Conservation (phyloP, 1,284 basidiomycete species). For the Porphyrellus sp. region DNA sequence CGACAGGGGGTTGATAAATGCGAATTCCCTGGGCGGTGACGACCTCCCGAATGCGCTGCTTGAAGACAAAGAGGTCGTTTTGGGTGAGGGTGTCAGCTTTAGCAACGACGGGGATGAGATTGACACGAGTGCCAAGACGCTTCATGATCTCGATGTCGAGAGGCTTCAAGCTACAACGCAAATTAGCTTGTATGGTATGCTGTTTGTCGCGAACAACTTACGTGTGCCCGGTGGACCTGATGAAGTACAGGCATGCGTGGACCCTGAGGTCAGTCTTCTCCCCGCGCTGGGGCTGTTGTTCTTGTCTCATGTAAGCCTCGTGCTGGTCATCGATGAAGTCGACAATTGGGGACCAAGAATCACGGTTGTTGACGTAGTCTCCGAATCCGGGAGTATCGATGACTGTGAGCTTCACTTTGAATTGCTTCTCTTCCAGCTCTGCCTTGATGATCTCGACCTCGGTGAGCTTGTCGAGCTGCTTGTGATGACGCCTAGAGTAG, state of each 20-base stretch:
- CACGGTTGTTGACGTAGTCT: conserved; percentile 99
- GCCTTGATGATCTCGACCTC: conserved; percentile 97
- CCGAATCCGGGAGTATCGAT: conserved; percentile 99
- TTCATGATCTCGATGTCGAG: conserved; percentile 99
- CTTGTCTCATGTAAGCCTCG: conserved; percentile 98
- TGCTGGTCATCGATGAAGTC: conserved; percentile 99
- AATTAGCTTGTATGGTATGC: conserved; percentile 7
- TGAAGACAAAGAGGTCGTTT: conserved; percentile 88
- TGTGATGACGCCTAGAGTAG: conserved; percentile 87
- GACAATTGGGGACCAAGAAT: conserved; percentile 97
- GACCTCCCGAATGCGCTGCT: conserved; percentile 92
- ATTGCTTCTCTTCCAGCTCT: conserved; percentile 97
- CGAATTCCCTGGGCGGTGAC: conserved; percentile 90
- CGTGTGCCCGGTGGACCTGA: conserved; percentile 95
- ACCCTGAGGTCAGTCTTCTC: conserved; percentile 96
- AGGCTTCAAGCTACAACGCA: conserved; percentile 75
- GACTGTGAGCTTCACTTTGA: conserved; percentile 98
- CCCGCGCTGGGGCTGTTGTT: conserved; percentile 92
- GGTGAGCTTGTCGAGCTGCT: conserved; percentile 98
- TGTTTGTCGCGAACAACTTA: conserved; percentile 40
- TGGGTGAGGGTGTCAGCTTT: conserved; percentile 96
- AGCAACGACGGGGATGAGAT: conserved; percentile 94
- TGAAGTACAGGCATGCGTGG: conserved; percentile 97
- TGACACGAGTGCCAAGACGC: conserved; percentile 91
- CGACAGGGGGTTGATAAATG: conserved; percentile 92